Conservation (phyloP, 345 rosid species). For the Dimocarpus longan region DNA sequence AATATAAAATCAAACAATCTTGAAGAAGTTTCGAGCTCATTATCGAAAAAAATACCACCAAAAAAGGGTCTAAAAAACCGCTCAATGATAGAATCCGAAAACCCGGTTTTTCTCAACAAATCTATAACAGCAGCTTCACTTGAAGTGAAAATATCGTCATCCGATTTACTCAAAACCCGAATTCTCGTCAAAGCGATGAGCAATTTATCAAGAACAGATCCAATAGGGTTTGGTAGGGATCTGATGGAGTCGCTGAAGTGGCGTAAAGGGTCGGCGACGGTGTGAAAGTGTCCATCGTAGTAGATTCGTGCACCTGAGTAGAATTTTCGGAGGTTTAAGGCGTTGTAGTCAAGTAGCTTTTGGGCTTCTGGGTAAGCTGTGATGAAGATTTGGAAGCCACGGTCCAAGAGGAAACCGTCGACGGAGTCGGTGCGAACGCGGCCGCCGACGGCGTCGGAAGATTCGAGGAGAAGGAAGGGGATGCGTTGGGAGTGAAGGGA, state of each 20-base stretch:
- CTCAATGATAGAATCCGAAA: constrained; percentile 59
- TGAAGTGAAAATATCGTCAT: constrained; percentile 51
- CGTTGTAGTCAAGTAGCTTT: constrained; percentile 64
- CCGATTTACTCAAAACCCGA: constrained; percentile 54
- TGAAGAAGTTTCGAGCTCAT: constrained; percentile 75
- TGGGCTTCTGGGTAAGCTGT: constrained; percentile 91
- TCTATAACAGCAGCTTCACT: constrained; percentile 59
- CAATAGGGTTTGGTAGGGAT: constrained; percentile 76
- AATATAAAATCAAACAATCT: constrained; percentile 81
- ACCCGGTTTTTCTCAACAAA: constrained; percentile 56
- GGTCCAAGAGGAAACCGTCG: constrained; percentile 82
- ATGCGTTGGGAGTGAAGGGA: constrained; percentile 53
- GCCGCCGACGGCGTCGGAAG: constrained; percentile 86
- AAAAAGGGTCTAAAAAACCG: constrained; percentile 84
- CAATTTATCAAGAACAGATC: constrained; percentile 69
- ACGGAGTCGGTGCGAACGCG: constrained; percentile 83
- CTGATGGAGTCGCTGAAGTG: constrained; percentile 70
- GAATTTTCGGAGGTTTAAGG: constrained; percentile 59
- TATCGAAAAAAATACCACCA: constrained; percentile 90
- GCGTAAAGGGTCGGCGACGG: constrained; percentile 83
- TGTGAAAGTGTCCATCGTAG: constrained; percentile 65
- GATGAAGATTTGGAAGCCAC: constrained; percentile 98
- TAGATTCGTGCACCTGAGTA: constrained; percentile 81
- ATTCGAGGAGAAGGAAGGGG: constrained; percentile 75
- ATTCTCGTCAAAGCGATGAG: constrained; percentile 74